A percentile compares a stretch with the other conserved stretches of the same genome.
Evolutionary conservation across 768 basidiomycete species (phyloP).

Genomic region (button mushroom (Agaricus bisporus)): DNA sequence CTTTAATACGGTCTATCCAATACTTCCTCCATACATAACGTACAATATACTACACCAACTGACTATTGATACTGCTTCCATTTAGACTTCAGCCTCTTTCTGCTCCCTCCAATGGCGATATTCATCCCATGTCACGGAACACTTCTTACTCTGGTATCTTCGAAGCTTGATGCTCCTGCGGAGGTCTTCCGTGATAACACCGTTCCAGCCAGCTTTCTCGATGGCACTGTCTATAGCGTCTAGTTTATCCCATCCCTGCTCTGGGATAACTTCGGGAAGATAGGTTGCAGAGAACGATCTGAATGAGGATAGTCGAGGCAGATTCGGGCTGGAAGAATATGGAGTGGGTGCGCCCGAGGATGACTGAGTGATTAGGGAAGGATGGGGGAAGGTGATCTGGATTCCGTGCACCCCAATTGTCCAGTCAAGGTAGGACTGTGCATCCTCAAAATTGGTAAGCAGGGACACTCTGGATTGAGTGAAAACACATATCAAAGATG

Average conservation of each 20-base stretch:
- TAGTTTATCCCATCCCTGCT: slow-evolving; percentile 91
- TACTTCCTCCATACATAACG: neutral
- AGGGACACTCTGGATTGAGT: slow-evolving; percentile 65
- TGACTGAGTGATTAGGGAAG: slow-evolving; percentile 48
- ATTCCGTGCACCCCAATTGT: slow-evolving; percentile 90
- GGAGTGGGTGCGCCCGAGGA: slow-evolving; percentile 67
- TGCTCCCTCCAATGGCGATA: slow-evolving; percentile 68
- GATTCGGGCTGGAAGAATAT: slow-evolving; percentile 55
- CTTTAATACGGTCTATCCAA: neutral
- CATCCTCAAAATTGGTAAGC: slow-evolving; percentile 89
- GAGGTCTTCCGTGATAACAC: slow-evolving; percentile 75
- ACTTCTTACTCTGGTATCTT: slow-evolving; percentile 75
- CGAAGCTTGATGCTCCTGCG: slow-evolving; percentile 70
- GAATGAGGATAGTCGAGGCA: slow-evolving; percentile 48
- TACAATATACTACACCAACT: neutral
- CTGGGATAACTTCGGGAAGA: slow-evolving; percentile 86
- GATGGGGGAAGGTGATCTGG: slow-evolving; percentile 81
- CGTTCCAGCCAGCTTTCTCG: slow-evolving; percentile 88
- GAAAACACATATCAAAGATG: slow-evolving; percentile 6
- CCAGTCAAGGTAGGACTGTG: slow-evolving; percentile 86
- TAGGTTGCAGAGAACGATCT: slow-evolving; percentile 81
- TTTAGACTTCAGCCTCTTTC: slow-evolving; percentile 20
- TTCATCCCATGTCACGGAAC: slow-evolving; percentile 66
- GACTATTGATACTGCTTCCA: neutral
- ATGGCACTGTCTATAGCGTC: slow-evolving; percentile 91